Conservation (phyloP, 2,329 filamentous ascomycete genomes). For the Byssothecium circinans region DNA sequence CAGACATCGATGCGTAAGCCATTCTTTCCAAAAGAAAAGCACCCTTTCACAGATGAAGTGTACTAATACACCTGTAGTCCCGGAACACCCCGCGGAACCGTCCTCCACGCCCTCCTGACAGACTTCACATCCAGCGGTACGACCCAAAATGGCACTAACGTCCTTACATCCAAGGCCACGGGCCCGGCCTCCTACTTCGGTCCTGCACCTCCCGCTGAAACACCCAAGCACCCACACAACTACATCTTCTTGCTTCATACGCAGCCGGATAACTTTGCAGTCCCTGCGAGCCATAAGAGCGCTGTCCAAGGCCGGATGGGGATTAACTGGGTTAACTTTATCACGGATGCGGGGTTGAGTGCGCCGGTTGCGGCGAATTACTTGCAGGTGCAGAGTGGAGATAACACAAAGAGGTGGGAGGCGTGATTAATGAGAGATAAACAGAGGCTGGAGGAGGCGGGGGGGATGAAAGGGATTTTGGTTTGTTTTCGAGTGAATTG, state of each 20-base stretch:
- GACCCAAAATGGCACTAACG: slow-evolving; percentile 24
- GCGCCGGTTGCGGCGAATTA: slow-evolving; percentile 25
- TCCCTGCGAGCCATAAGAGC: slow-evolving; percentile 23
- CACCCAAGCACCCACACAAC: slow-evolving; percentile 31
- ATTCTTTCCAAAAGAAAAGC: slow-evolving; percentile 1
- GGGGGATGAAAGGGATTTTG: not conserved
- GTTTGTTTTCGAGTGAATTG: too few relatives aligned
- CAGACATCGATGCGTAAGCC: slow-evolving; percentile 13
- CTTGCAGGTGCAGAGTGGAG: slow-evolving; percentile 29
- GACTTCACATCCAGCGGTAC: slow-evolving; percentile 27
- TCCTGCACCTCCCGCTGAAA: slow-evolving; percentile 33
- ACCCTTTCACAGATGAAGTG: not conserved
- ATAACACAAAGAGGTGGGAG: slow-evolving; percentile 19
- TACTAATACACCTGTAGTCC: not conserved
- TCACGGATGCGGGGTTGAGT: slow-evolving; percentile 23
- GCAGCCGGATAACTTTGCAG: slow-evolving; percentile 30
- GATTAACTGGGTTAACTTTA: slow-evolving; percentile 26
- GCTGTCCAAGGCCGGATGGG: slow-evolving; percentile 20
- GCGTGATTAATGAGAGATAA: not conserved
- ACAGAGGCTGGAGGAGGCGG: not conserved
- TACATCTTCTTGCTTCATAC: slow-evolving; percentile 36
- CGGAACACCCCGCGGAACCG: slow-evolving; percentile 19
- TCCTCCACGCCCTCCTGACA: slow-evolving; percentile 33
- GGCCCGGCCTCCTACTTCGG: slow-evolving; percentile 33
- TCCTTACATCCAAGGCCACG: slow-evolving; percentile 31